A percentile compares a stretch with the other conserved stretches of the same genome.
These are phyloP conservation scores for Fusarium austroafricanum DNA, from an alignment of 2,329 filamentous ascomycete species.

Conservation along the genomic window DNA sequence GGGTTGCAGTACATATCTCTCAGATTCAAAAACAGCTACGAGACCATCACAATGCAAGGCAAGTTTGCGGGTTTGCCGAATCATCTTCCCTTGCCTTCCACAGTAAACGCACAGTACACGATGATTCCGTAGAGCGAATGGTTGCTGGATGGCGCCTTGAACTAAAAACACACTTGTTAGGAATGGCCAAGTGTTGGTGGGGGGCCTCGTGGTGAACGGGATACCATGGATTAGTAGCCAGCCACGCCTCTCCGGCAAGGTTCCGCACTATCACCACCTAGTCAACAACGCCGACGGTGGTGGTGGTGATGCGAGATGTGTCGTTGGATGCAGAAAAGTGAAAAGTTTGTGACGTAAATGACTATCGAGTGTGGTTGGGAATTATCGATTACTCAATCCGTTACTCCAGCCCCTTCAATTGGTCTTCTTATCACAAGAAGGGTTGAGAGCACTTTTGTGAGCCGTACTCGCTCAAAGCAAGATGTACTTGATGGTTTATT, in stretches of 20 bases:
- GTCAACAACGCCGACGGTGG: conserved; percentile 16
- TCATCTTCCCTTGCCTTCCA: conserved; percentile 23
- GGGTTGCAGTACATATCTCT: neutral
- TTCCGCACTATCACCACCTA: conserved; percentile 39
- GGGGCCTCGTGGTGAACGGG: conserved; percentile 43
- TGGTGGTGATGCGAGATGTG: conserved; percentile 31
- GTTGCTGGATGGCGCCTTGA: conserved; percentile 31
- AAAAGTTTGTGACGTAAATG: conserved; percentile 41
- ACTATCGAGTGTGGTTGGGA: conserved; percentile 33
- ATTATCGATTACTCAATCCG: conserved; percentile 24
- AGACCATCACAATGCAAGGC: neutral
- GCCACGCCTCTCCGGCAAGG: conserved; percentile 39
- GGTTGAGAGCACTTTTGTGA: conserved; percentile 38
- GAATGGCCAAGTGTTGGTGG: conserved; percentile 38
- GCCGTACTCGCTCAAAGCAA: conserved; percentile 22
- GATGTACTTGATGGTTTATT: conserved; percentile 36
- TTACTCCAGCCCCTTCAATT: conserved; percentile 32
- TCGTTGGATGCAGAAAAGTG: conserved; percentile 19
- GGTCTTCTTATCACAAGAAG: conserved; percentile 24
- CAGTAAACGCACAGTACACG: conserved; percentile 23
- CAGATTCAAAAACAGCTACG: conserved; percentile 9
- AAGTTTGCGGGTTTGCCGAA: conserved; percentile 9
- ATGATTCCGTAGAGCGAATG: conserved; percentile 12
- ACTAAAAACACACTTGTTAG: conserved; percentile 35
- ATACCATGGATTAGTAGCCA: conserved; percentile 27